Evolutionary conservation across 345 rosid genomes (phyloP).

Genomic region (Anacardium occidentale): DNA sequence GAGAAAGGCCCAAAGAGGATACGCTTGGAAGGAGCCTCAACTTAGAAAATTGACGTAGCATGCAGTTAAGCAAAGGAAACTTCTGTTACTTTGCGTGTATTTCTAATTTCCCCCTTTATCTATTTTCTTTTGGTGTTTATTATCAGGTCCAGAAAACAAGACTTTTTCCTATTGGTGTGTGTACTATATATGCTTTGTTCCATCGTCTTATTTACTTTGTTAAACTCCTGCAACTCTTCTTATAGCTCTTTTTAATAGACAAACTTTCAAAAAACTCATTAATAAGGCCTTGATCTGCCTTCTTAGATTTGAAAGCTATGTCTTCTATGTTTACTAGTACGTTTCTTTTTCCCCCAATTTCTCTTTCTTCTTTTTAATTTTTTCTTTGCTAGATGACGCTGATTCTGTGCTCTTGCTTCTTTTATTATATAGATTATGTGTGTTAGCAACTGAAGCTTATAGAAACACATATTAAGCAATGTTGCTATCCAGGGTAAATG

Average conservation of each 20-base stretch:
- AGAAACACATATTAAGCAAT: no score
- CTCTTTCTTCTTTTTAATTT: not conserved
- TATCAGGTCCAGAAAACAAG: constrained; percentile 38
- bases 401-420: no score
- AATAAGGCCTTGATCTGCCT: not conserved
- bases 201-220: constrained; percentile 30
- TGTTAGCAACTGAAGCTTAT: no score
- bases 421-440: no score
- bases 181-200: constrained; percentile 34
- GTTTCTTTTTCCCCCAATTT: no score
- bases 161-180: constrained; percentile 41
- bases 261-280: constrained; percentile 27
- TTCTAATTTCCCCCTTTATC: constrained; percentile 24
- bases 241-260: constrained; percentile 16
- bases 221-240: constrained; percentile 30
- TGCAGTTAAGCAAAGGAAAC: constrained; percentile 33
- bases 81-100: constrained; percentile 30
- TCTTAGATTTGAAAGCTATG: not conserved
- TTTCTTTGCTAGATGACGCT: no score
- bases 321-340: not conserved
- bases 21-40: constrained; percentile 68
- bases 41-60: constrained; percentile 39
- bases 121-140: constrained; percentile 26
- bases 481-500: no score
- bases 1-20: constrained; percentile 80